Evolutionary conservation across 768 basidiomycete genomes (phyloP).

Genomic region (Boletus sp.): DNA sequence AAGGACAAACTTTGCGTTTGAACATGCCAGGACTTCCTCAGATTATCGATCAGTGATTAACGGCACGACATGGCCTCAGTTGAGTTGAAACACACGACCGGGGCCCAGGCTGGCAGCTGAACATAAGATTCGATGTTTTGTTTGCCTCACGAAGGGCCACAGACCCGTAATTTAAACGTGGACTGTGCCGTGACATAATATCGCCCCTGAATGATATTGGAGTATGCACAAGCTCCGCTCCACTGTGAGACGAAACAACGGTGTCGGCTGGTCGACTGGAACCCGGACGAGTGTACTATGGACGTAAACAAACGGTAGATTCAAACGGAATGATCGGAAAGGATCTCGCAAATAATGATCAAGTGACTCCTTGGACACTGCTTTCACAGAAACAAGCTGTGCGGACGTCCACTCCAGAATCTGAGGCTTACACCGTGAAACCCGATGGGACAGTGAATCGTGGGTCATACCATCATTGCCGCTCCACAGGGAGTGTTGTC

Average conservation of each 20-base stretch:
- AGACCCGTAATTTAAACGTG: slow-evolving; percentile 1
- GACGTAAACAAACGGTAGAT: slow-evolving; percentile 9
- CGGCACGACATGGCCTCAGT: neutral
- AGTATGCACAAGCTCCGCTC: slow-evolving; percentile 10
- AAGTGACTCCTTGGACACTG: neutral
- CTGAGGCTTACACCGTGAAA: neutral
- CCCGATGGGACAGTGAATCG: neutral
- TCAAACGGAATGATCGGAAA: slow-evolving; percentile 5
- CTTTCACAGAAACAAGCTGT: neutral
- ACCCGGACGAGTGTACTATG: neutral
- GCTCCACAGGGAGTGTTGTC: neutral
- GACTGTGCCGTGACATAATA: neutral
- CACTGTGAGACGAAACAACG: slow-evolving; percentile 6
- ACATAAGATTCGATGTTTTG: neutral
- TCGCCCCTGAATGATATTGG: slow-evolving; percentile 2
- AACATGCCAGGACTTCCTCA: neutral
- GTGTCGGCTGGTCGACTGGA: neutral
- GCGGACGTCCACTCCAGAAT: too few species aligned
- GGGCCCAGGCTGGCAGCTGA: neutral
- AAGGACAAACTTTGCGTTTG: neutral
- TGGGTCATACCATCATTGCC: neutral
- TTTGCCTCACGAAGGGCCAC: neutral
- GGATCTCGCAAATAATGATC: neutral
- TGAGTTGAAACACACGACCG: neutral
- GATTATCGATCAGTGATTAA: neutral